phyloP scores from a whole-genome alignment of 2,329 filamentous ascomycete species.

The Cladosporium sp. region DNA sequence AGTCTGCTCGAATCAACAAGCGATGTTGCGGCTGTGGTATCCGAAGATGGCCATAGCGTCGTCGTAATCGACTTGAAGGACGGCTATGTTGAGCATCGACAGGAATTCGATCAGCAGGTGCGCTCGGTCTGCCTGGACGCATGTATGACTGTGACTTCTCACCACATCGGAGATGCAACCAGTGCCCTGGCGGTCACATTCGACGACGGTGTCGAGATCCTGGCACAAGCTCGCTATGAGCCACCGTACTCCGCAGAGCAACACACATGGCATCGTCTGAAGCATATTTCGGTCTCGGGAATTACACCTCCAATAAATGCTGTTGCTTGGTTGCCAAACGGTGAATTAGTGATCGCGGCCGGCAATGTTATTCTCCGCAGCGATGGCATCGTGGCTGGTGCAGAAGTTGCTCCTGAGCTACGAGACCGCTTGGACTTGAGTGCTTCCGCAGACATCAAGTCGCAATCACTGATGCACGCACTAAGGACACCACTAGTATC shows the following conservation, averaged over 20 bases:
- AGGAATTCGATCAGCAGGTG: conserved; percentile 15
- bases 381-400: conserved; percentile 69
- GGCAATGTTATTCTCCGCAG: conserved; percentile 90
- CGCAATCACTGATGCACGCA: conserved; percentile 21
- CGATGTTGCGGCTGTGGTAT: conserved; percentile 29
- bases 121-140: neutral
- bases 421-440: conserved; percentile 16
- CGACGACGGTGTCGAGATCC: conserved; percentile 27
- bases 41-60: conserved; percentile 23
- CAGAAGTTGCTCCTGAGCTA: conserved; percentile 52
- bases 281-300: conserved; percentile 27
- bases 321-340: conserved; percentile 73
- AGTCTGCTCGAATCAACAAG: conserved; percentile 26
- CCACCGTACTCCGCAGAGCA: conserved; percentile 14
- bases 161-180: conserved; percentile 17
- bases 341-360: conserved; percentile 81
- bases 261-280: conserved; percentile 30
- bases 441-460: neutral
- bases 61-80: conserved; percentile 31
- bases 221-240: conserved; percentile 32
- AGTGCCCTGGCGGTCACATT: conserved; percentile 33
- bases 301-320: conserved; percentile 27
- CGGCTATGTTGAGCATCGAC: conserved; percentile 34
- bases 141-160: neutral
- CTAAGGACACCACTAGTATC: conserved; percentile 85